Conservation (phyloP, 2,329 filamentous ascomycete genomes). For the Botrytis aclada region DNA sequence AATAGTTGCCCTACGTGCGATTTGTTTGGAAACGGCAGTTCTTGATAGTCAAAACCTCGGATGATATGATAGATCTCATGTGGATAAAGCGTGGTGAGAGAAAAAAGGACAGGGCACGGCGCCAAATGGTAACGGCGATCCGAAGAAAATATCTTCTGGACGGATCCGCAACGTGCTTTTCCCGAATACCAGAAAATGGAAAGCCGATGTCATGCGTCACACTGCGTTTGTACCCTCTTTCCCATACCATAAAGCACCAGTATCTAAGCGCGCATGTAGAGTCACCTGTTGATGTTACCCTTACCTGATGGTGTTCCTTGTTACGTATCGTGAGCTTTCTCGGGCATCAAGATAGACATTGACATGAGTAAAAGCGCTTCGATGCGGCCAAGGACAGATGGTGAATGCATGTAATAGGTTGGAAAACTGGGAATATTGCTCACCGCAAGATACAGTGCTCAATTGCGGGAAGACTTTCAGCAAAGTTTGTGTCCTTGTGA, state of each 20-base stretch:
- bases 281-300: slow-evolving; percentile 12
- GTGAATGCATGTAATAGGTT: background rate
- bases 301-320: background rate
- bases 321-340: background rate
- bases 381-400: slow-evolving; percentile 17
- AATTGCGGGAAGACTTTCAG: background rate
- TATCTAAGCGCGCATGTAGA: slow-evolving; percentile 20
- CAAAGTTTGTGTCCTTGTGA: slow-evolving; percentile 9
- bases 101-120: slow-evolving; percentile 1
- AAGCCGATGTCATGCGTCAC: slow-evolving; percentile 19
- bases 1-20: background rate
- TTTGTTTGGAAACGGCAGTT: slow-evolving; percentile 4
- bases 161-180: slow-evolving; percentile 14
- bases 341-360: slow-evolving; percentile 2
- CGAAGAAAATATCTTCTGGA: slow-evolving; percentile 8
- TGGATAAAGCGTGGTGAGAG: background rate
- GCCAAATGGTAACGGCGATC: slow-evolving; percentile 4
- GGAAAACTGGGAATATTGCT: slow-evolving; percentile 5
- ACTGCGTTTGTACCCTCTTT: slow-evolving; percentile 18
- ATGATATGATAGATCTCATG: slow-evolving; percentile 14
- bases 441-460: slow-evolving; percentile 16
- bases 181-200: slow-evolving; percentile 11
- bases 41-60: background rate
- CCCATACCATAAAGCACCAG: background rate
- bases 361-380: slow-evolving; percentile 8